These are phyloP conservation scores for Besnoitia besnoiti DNA, from an alignment of 169 alveolate species.

Conservation along the genomic window DNA sequence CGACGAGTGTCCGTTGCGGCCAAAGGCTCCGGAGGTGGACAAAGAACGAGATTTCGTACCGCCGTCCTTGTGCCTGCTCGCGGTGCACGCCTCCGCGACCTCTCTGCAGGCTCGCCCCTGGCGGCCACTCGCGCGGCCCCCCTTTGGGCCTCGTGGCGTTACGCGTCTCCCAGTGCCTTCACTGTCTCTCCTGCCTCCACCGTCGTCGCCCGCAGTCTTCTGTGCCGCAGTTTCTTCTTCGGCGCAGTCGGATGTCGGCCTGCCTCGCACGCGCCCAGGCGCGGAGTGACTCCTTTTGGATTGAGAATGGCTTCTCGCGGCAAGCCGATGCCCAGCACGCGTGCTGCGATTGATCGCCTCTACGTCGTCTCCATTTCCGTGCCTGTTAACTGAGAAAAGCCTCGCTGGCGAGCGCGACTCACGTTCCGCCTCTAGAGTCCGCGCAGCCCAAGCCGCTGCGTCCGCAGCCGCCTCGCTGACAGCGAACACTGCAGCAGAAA, in stretches of 20 bases:
- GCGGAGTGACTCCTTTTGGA: neutral
- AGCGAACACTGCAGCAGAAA: neutral
- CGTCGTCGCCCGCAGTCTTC: neutral
- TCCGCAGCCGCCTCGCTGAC: neutral
- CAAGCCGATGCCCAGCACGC: neutral
- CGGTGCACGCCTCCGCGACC: too few species aligned
- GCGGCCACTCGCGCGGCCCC: too few species aligned
- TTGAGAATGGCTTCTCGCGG: neutral
- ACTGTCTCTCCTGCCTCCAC: neutral
- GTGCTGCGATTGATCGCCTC: neutral
- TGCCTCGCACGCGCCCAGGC: neutral
- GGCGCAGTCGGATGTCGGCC: neutral
- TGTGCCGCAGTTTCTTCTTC: neutral
- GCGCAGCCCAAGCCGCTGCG: neutral
- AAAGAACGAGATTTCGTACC: too few species aligned
- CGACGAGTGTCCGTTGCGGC: too few species aligned
- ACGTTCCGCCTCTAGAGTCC: neutral
- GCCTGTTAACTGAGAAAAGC: neutral
- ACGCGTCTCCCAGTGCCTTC: neutral
- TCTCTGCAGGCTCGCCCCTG: too few species aligned
- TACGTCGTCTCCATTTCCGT: neutral
- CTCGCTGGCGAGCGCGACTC: neutral
- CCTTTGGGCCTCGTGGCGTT: too few species aligned
- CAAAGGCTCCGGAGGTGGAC: too few species aligned
- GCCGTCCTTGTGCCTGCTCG: too few species aligned